Evolutionary conservation across 768 basidiomycete species (phyloP).

Genomic region (Pleurotus tuoliensis): DNA sequence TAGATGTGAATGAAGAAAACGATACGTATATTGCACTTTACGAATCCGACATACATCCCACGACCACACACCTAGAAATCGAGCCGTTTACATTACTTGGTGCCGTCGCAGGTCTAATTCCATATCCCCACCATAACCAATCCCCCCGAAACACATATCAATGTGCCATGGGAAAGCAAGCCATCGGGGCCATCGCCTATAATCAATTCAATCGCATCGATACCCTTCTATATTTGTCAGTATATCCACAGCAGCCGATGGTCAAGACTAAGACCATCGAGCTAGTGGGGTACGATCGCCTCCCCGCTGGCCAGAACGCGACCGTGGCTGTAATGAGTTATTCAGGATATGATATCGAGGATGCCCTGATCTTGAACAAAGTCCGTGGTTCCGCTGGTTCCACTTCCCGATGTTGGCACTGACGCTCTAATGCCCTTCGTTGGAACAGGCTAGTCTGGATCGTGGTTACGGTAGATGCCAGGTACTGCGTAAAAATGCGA

Average conservation of each 20-base stretch:
- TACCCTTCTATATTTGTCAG: constrained; percentile 94
- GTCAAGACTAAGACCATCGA: constrained; percentile 99
- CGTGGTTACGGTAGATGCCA: constrained; percentile 98
- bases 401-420: background rate
- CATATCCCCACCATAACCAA: constrained; percentile 99
- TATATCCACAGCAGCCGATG: constrained; percentile 99
- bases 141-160: constrained; percentile 99
- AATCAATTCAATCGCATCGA: constrained; percentile 98
- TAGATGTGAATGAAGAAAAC: constrained; percentile 99
- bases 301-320: constrained; percentile 98
- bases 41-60: constrained; percentile 76
- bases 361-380: constrained; percentile 94
- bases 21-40: constrained; percentile 95
- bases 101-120: constrained; percentile 96
- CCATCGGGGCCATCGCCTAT: constrained; percentile 97
- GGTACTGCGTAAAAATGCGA: constrained; percentile 92
- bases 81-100: constrained; percentile 98
- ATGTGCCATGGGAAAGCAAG: constrained; percentile 99
- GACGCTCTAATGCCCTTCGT: background rate
- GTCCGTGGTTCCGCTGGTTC: constrained; percentile 29
- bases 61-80: constrained; percentile 95
- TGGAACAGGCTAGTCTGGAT: constrained; percentile 81
- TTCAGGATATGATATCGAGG: constrained; percentile 99
- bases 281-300: constrained; percentile 90
- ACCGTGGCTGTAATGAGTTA: constrained; percentile 99